phyloP scores from a whole-genome alignment of 1,284 basidiomycete genomes.

The Sphaerobolus stellatus region DNA sequence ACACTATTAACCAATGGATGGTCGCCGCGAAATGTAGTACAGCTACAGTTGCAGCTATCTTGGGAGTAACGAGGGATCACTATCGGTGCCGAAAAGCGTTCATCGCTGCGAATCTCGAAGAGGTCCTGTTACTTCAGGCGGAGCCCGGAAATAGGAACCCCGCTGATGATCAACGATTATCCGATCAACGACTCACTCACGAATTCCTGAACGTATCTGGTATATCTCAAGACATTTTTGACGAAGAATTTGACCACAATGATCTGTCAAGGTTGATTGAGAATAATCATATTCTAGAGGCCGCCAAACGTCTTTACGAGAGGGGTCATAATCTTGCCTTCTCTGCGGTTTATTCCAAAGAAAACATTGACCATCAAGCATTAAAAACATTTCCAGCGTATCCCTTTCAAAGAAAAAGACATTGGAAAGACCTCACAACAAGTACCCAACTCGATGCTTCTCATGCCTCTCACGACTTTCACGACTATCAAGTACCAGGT shows the following conservation, averaged over 20 bases:
- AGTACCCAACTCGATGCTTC: not conserved
- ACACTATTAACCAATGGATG: conserved; percentile 4
- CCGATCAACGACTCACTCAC: too few relatives aligned
- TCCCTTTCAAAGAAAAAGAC: conserved; percentile 9
- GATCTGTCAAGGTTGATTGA: not conserved
- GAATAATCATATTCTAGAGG: not conserved
- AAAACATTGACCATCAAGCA: not conserved
- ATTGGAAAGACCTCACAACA: conserved; percentile 1
- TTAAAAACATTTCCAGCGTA: conserved; percentile 9
- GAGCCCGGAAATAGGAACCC: too few relatives aligned
- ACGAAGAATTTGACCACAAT: not conserved
- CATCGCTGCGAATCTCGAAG: not conserved
- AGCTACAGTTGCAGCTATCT: conserved; percentile 11
- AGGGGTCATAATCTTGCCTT: conserved; percentile 8
- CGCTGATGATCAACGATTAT: too few relatives aligned
- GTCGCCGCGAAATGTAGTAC: conserved; percentile 3
- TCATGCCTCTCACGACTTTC: too few relatives aligned
- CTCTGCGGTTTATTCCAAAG: not conserved
- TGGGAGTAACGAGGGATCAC: conserved; percentile 11
- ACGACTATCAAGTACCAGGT: too few relatives aligned
- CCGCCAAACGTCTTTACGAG: conserved; percentile 1
- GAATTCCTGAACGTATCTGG: too few relatives aligned
- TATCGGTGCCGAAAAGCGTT: conserved; percentile 9
- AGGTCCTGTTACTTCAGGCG: too few relatives aligned
- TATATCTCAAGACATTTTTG: too few relatives aligned